Conservation (phyloP, 2,329 filamentous ascomycete genomes). For the Aspergillus sp. region DNA sequence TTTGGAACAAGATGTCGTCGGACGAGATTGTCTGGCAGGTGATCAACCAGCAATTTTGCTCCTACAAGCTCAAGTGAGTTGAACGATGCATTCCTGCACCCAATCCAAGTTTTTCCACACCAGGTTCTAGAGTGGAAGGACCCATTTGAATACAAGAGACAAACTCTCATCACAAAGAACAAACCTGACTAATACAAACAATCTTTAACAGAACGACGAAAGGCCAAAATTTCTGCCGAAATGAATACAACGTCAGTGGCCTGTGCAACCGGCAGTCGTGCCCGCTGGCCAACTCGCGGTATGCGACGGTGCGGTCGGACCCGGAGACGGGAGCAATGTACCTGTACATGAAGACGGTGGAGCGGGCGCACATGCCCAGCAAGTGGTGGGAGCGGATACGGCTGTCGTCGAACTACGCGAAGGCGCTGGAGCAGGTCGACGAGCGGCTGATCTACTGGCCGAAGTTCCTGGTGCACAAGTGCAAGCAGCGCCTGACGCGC, state of each 20-base stretch:
- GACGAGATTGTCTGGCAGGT: conserved; percentile 98
- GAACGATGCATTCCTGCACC: background rate
- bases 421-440: conserved; percentile 85
- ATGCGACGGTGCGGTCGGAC: conserved; percentile 86
- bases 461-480: conserved; percentile 89
- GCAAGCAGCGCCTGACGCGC: conserved; percentile 91
- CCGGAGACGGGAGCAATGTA: conserved; percentile 80
- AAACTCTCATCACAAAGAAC: background rate
- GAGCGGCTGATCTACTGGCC: conserved; percentile 87
- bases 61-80: conserved; percentile 87
- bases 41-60: conserved; percentile 93
- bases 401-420: conserved; percentile 83
- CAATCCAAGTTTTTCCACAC: too few relatives aligned
- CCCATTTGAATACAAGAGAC: background rate
- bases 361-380: conserved; percentile 81
- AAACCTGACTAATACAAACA: background rate
- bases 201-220: conserved; percentile 65
- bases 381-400: conserved; percentile 96
- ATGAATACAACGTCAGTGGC: conserved; percentile 84
- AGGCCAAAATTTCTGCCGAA: conserved; percentile 89
- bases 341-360: conserved; percentile 94
- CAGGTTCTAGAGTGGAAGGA: background rate
- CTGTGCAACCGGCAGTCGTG: conserved; percentile 86
- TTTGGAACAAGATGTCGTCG: conserved; percentile 64
- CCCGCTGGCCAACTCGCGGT: conserved; percentile 85